Conservation (phyloP, 805 yeast species). For the Schizosaccharomyces japonicus region DNA sequence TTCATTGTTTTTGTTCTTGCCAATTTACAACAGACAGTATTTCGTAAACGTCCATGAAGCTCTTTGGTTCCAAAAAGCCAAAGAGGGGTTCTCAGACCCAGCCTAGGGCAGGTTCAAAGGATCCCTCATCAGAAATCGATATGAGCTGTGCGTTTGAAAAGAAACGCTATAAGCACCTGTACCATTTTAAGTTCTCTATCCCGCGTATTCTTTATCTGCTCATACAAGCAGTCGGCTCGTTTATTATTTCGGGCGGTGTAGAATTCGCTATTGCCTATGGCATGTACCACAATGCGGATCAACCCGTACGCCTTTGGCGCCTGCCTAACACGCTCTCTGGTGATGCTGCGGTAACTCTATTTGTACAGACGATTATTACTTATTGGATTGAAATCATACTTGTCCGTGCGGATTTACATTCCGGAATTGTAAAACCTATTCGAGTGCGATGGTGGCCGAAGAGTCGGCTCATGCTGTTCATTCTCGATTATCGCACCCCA, state of each 20-base stretch:
- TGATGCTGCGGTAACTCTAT: conserved; percentile 1
- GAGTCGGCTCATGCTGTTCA: neutral
- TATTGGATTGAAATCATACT: neutral
- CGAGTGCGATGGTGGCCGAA: neutral
- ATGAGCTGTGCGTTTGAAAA: too few relatives aligned
- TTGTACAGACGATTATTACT: neutral
- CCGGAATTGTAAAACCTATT: neutral
- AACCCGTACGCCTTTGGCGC: conserved; percentile 4
- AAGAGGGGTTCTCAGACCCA: too few relatives aligned
- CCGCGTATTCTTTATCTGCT: neutral
- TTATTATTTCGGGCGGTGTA: conserved; percentile 1
- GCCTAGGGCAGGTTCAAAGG: too few relatives aligned
- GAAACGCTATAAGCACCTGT: too few relatives aligned
- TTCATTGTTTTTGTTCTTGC: too few relatives aligned
- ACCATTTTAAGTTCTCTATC: too few relatives aligned
- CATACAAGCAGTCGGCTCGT: neutral
- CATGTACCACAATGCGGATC: neutral
- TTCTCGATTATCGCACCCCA: neutral
- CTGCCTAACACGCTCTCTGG: conserved; percentile 4
- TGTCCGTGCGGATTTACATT: conserved; percentile 1
- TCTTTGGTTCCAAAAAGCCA: too few relatives aligned
- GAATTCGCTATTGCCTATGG: conserved; percentile 5
- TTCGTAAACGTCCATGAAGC: too few relatives aligned
- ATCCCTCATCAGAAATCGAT: too few relatives aligned
- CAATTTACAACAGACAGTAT: too few relatives aligned